Evolutionary conservation across 352 stramenopile genomes (phyloP).

Genomic region (Phytophthora sp.): DNA sequence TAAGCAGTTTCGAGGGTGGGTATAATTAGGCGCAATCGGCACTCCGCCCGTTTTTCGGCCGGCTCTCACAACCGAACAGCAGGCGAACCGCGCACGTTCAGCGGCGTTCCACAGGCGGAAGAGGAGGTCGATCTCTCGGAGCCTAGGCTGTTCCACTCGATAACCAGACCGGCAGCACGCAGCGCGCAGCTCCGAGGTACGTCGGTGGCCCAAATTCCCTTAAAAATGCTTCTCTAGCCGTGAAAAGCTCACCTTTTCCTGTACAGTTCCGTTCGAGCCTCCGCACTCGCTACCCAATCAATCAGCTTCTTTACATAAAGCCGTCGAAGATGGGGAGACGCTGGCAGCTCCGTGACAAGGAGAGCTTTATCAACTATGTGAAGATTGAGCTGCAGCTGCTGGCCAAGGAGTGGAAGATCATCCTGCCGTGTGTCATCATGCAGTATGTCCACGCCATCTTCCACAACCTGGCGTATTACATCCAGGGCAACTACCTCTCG

Average conservation of each 20-base stretch:
- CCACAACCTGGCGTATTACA: slow-evolving; percentile 89
- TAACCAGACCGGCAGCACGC: slow-evolving; percentile 20
- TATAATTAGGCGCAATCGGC: slow-evolving; percentile 19
- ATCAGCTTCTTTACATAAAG: neutral
- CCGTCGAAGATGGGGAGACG: slow-evolving; percentile 36
- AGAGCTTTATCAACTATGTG: slow-evolving; percentile 68
- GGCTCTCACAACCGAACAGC: slow-evolving; percentile 39
- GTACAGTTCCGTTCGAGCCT: slow-evolving; percentile 16
- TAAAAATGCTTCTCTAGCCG: neutral
- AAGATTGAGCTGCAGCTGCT: slow-evolving; percentile 69
- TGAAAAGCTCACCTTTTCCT: slow-evolving; percentile 6
- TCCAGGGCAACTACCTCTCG: slow-evolving; percentile 73
- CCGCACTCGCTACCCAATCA: neutral
- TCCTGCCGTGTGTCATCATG: slow-evolving; percentile 83
- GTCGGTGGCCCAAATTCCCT: neutral
- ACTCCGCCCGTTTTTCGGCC: neutral
- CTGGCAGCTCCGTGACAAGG: slow-evolving; percentile 59
- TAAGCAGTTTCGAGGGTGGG: neutral
- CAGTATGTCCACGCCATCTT: slow-evolving; percentile 86
- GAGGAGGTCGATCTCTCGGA: slow-evolving; percentile 23
- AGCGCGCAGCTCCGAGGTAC: slow-evolving; percentile 16
- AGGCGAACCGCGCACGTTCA: slow-evolving; percentile 27
- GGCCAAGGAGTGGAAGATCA: slow-evolving; percentile 71
- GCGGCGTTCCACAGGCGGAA: slow-evolving; percentile 32
- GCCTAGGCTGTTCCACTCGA: slow-evolving; percentile 5